phyloP scores from a whole-genome alignment of 2,329 filamentous ascomycete species.

The Stachybotrys echinatus region DNA sequence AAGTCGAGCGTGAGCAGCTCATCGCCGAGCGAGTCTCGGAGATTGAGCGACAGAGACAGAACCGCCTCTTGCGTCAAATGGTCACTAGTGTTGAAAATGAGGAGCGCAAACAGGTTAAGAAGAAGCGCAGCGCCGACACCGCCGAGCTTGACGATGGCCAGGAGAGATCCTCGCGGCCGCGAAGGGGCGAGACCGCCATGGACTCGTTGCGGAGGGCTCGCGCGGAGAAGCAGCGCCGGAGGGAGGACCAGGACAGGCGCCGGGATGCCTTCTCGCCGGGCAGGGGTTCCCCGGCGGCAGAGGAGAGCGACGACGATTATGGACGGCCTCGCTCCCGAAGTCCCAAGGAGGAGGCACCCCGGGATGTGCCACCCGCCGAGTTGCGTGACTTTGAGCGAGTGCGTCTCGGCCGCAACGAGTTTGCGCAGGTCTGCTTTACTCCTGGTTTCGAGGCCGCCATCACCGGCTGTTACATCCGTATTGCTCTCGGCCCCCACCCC shows the following conservation, averaged over 20 bases:
- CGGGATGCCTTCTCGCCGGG: constrained; percentile 42
- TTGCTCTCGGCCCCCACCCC: constrained; percentile 74
- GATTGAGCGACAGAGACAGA: constrained; percentile 76
- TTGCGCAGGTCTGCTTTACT: constrained; percentile 88
- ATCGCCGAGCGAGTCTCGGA: constrained; percentile 82
- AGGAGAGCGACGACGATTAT: constrained; percentile 78
- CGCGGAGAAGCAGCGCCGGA: constrained; percentile 51
- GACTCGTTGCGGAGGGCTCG: constrained; percentile 60
- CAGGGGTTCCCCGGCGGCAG: constrained; percentile 39
- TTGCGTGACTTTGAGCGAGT: constrained; percentile 80
- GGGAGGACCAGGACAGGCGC: constrained; percentile 54
- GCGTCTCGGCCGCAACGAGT: constrained; percentile 77
- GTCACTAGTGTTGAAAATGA: constrained; percentile 61
- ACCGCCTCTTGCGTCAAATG: constrained; percentile 73
- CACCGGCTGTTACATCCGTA: constrained; percentile 76
- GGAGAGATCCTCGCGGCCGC: constrained; percentile 68
- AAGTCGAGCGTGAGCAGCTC: constrained; percentile 86
- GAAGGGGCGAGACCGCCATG: constrained; percentile 62
- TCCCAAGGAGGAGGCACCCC: constrained; percentile 60
- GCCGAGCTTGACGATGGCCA: constrained; percentile 73
- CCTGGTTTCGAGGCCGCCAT: constrained; percentile 82
- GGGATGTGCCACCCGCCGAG: constrained; percentile 65
- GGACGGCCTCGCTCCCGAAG: constrained; percentile 51
- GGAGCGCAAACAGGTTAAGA: constrained; percentile 47
- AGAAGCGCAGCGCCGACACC: constrained; percentile 72